Conservation (phyloP, 2,329 filamentous ascomycete genomes). For the Fusarium denticulatum region DNA sequence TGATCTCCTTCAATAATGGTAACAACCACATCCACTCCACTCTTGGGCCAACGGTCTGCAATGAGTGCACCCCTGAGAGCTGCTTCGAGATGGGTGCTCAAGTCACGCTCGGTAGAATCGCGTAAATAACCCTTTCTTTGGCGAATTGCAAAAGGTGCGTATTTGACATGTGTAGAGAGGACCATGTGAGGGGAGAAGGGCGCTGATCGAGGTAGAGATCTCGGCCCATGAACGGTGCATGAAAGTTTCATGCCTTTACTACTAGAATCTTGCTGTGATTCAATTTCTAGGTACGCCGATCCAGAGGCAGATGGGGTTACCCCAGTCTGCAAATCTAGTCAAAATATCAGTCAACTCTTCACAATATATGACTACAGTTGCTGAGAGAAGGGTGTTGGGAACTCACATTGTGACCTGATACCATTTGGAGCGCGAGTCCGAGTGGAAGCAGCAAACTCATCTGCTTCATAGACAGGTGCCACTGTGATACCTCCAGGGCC, state of each 20-base stretch:
- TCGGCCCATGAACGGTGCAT: slow-evolving; percentile 92
- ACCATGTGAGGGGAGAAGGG: slow-evolving; percentile 94
- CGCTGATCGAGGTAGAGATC: slow-evolving; percentile 87
- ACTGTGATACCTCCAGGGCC: slow-evolving; percentile 81
- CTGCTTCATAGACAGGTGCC: slow-evolving; percentile 75
- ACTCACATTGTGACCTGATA: slow-evolving; percentile 86
- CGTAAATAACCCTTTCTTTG: slow-evolving; percentile 85
- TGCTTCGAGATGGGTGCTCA: slow-evolving; percentile 90
- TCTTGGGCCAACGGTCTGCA: slow-evolving; percentile 97
- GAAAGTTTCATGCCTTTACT: slow-evolving; percentile 85
- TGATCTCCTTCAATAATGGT: slow-evolving; percentile 95
- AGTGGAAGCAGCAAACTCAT: slow-evolving; percentile 54
- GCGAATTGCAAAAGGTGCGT: slow-evolving; percentile 90
- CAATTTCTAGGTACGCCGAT: slow-evolving; percentile 84
- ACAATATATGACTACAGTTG: not conserved
- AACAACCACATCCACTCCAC: slow-evolving; percentile 92
- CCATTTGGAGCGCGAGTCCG: slow-evolving; percentile 72
- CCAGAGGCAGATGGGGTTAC: slow-evolving; percentile 93
- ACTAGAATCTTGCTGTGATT: slow-evolving; percentile 57
- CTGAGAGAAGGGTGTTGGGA: not conserved
- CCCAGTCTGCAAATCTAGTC: slow-evolving; percentile 84
- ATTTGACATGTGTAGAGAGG: slow-evolving; percentile 93
- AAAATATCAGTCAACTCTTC: slow-evolving; percentile 33
- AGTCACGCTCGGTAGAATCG: slow-evolving; percentile 85
- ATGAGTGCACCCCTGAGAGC: slow-evolving; percentile 90